Conservation (phyloP, 2,329 filamentous ascomycete genomes). For the Teratosphaeria viscida region DNA sequence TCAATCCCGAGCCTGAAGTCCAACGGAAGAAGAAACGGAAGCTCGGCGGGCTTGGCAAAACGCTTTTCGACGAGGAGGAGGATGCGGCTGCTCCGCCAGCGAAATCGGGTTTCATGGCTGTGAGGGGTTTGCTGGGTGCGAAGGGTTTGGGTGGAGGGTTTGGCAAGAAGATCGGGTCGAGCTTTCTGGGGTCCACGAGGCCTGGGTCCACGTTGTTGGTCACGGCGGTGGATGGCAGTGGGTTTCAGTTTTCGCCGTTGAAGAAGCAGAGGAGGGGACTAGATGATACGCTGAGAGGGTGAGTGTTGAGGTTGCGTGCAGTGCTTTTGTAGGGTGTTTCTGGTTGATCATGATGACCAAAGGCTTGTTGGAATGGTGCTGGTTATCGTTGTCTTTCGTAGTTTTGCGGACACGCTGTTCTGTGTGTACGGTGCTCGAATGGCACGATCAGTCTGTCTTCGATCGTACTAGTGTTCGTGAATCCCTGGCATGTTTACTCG, state of each 20-base stretch:
- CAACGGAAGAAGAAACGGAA: constrained; percentile 26
- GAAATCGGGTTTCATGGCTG: constrained; percentile 6
- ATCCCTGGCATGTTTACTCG: too few species aligned
- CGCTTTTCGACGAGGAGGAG: constrained; percentile 31
- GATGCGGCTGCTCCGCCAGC: constrained; percentile 8
- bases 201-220: constrained; percentile 18
- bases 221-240: constrained; percentile 25
- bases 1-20: constrained; percentile 20
- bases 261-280: constrained; percentile 22
- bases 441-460: too few species aligned
- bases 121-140: constrained; percentile 20
- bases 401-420: neutral
- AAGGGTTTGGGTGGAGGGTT: constrained; percentile 23
- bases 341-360: neutral
- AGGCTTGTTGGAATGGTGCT: neutral
- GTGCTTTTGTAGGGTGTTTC: neutral
- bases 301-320: neutral
- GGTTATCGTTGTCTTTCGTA: neutral
- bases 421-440: too few species aligned
- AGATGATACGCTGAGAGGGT: constrained; percentile 24
- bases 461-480: too few species aligned
- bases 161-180: constrained; percentile 19
- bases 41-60: constrained; percentile 28
- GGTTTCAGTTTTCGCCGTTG: constrained; percentile 28
- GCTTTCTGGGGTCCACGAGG: constrained; percentile 11